phyloP scores from a whole-genome alignment of 1,284 basidiomycete species.

The Pseudozyma sp. region DNA sequence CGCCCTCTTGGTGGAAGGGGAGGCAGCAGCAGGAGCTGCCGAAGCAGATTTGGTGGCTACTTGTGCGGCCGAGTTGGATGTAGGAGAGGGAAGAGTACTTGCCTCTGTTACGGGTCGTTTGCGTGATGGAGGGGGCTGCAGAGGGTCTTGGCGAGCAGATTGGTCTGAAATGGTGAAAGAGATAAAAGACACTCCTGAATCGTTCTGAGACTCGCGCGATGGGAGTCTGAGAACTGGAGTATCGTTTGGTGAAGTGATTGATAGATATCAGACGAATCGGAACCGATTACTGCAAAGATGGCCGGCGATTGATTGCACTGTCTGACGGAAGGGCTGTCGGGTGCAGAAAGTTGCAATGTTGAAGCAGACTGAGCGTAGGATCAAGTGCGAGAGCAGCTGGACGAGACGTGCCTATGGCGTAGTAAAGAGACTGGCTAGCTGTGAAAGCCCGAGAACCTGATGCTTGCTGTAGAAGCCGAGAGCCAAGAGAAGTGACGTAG shows the following conservation, averaged over 20 bases:
- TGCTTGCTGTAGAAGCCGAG: no score
- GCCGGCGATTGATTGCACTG: no score
- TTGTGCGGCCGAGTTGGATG: conserved; percentile 10
- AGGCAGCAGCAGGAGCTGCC: conserved; percentile 37
- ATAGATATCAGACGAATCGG: neutral
- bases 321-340: no score
- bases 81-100: conserved; percentile 1
- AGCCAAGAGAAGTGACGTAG: neutral
- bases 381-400: no score
- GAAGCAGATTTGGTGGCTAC: conserved; percentile 4
- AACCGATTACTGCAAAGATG: no score
- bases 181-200: conserved; percentile 24
- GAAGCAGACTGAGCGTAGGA: no score
- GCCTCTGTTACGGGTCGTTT: conserved; percentile 40
- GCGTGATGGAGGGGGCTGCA: conserved; percentile 34
- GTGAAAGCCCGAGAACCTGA: no score
- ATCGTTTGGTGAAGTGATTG: conserved; percentile 8
- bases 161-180: conserved; percentile 43
- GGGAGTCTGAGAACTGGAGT: conserved; percentile 43
- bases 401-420: no score
- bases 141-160: conserved; percentile 18
- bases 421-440: no score
- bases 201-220: conserved; percentile 24
- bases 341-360: no score
- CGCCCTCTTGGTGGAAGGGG: conserved; percentile 41